Percentiles rank a stretch among this genome's conserved stretches.
phyloP scores from a whole-genome alignment of 163 green algal species.

The Scenedesmus sp. region DNA sequence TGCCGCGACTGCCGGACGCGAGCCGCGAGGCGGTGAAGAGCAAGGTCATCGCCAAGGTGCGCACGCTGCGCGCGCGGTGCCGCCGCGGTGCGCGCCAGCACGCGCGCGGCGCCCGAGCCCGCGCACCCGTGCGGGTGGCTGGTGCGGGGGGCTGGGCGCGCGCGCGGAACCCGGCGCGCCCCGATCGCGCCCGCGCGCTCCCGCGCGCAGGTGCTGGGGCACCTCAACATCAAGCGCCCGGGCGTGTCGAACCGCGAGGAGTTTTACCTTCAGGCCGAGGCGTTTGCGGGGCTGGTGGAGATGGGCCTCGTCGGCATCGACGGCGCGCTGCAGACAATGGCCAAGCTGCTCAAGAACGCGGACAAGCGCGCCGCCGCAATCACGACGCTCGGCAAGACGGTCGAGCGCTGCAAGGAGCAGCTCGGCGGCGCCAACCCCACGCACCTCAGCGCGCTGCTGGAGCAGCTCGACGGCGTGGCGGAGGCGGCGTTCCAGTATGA shows the following conservation, averaged over 20 bases:
- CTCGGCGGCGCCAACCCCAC: background rate
- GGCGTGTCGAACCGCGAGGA: constrained; percentile 53
- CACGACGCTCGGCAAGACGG: constrained; percentile 82
- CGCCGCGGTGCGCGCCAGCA: background rate
- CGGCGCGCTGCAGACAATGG: constrained; percentile 75
- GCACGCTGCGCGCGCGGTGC: background rate
- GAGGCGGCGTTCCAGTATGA: constrained; percentile 58
- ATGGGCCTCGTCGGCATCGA: constrained; percentile 65
- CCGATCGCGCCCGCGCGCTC: too few relatives aligned
- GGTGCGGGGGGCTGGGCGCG: too few relatives aligned
- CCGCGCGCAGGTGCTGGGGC: constrained; percentile 60
- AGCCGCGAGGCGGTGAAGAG: constrained; percentile 27
- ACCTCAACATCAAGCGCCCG: constrained; percentile 70
- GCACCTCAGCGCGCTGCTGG: background rate
- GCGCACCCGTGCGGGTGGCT: too few relatives aligned
- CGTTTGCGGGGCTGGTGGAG: constrained; percentile 66
- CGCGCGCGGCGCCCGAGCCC: too few relatives aligned
- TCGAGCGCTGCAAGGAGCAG: constrained; percentile 55
- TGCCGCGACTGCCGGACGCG: constrained; percentile 22
- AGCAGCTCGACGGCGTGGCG: constrained; percentile 44
- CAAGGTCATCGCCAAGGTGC: constrained; percentile 49
- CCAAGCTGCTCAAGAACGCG: constrained; percentile 64
- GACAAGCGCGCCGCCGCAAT: constrained; percentile 72
- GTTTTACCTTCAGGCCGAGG: constrained; percentile 73
- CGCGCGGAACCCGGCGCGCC: too few relatives aligned